These are phyloP conservation scores for Boletus austroedulis DNA, from an alignment of 1,284 basidiomycete species.

Conservation along the genomic window DNA sequence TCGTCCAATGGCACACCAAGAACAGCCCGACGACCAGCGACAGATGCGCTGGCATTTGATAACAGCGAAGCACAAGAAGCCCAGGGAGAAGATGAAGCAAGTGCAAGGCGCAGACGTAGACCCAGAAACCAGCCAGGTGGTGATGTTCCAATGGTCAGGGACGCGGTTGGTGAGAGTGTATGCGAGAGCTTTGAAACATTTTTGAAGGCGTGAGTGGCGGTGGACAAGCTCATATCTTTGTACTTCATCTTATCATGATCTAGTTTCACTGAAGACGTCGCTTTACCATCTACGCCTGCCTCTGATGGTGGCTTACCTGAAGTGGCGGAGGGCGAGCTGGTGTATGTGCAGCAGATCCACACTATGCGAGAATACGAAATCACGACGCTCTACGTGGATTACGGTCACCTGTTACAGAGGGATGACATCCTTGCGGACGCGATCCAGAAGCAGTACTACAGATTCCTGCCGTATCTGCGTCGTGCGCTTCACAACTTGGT, in stretches of 20 bases:
- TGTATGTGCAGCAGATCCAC: conserved; percentile 90
- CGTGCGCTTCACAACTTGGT: conserved; percentile 90
- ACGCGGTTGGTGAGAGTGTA: conserved; percentile 91
- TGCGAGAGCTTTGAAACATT: conserved; percentile 89
- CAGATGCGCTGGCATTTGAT: conserved; percentile 61
- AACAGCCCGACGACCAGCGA: conserved; percentile 45
- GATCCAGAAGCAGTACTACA: conserved; percentile 93
- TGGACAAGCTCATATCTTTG: neutral
- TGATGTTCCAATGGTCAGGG: conserved; percentile 83
- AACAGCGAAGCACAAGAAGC: conserved; percentile 53
- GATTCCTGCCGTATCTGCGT: conserved; percentile 92
- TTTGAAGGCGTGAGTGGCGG: conserved; percentile 73
- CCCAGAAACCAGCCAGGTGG: conserved; percentile 51
- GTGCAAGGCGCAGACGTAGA: conserved; percentile 43
- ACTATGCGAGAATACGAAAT: conserved; percentile 91
- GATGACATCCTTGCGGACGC: conserved; percentile 93
- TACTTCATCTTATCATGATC: conserved; percentile 5
- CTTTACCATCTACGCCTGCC: conserved; percentile 70
- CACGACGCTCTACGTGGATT: conserved; percentile 96
- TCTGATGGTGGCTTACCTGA: conserved; percentile 62
- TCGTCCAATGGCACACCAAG: conserved; percentile 43
- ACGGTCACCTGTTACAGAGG: conserved; percentile 82
- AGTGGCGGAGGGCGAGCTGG: conserved; percentile 58
- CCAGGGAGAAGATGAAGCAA: conserved; percentile 40
- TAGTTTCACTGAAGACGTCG: conserved; percentile 82